Evolutionary conservation across 2,329 filamentous ascomycete genomes (phyloP).

Genomic region (Monosporascus cannonballus): DNA sequence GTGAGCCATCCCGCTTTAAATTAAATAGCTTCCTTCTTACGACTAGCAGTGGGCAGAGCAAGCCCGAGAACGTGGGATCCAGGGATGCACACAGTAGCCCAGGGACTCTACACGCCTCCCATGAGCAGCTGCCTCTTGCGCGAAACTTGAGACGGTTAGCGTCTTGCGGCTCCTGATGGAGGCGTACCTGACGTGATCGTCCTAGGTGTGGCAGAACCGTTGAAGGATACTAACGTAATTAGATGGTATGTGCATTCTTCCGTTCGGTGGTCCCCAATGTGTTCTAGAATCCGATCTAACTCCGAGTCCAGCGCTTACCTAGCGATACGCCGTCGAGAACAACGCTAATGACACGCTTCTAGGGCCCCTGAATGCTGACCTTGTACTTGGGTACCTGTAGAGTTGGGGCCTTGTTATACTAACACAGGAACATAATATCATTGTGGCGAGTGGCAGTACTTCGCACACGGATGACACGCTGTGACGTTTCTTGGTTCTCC

Average conservation of each 20-base stretch:
- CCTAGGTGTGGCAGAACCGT: background rate
- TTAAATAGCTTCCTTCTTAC: background rate
- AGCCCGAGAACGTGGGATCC: background rate
- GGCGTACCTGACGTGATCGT: background rate
- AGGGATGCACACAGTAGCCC: background rate
- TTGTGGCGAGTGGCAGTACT: background rate
- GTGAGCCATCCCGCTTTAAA: background rate
- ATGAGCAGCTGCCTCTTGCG: background rate
- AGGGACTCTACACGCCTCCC: too few species aligned
- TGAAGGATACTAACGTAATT: background rate
- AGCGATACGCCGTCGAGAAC: too few species aligned
- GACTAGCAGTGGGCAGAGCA: background rate
- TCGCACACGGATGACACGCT: background rate
- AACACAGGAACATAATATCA: background rate
- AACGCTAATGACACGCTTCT: too few species aligned
- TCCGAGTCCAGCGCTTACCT: too few species aligned
- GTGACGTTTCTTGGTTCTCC: background rate
- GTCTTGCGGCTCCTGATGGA: background rate
- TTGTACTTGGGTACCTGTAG: too few species aligned
- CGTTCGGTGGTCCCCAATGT: background rate
- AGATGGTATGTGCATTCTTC: background rate
- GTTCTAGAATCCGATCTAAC: too few species aligned
- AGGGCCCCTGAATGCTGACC: too few species aligned
- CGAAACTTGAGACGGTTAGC: background rate
- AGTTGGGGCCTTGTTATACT: background rate